Evolutionary conservation across 106 monocot species (phyloP).

Genomic region (Dendrobium catenatum): DNA sequence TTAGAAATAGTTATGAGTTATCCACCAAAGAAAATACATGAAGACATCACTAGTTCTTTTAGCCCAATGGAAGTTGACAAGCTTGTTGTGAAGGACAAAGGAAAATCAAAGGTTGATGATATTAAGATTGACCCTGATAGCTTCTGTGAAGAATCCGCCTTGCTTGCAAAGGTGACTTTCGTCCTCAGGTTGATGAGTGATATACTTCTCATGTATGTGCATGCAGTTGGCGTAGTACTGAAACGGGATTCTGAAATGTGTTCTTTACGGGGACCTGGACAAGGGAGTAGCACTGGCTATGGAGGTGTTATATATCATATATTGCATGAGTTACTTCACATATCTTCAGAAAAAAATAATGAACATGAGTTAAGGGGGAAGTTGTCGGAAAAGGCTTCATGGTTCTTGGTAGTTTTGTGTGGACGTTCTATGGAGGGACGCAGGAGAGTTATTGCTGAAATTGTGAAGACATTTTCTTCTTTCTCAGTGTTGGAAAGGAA

Average conservation of each 20-base stretch:
- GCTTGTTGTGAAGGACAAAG: constrained; percentile 40
- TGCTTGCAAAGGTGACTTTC: constrained; percentile 47
- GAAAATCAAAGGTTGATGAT: constrained; percentile 73
- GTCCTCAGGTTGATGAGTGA: constrained; percentile 75
- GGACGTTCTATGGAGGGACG: constrained; percentile 64
- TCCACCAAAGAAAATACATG: constrained; percentile 31
- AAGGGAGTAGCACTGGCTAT: constrained; percentile 24
- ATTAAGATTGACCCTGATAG: constrained; percentile 19
- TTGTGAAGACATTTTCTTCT: constrained; percentile 48
- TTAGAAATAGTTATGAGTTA: constrained; percentile 63
- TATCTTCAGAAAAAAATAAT: constrained; percentile 31
- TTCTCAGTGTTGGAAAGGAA: constrained; percentile 25
- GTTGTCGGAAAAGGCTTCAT: constrained; percentile 65
- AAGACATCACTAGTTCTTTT: constrained; percentile 18
- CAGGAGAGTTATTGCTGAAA: constrained; percentile 53
- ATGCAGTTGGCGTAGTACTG: constrained; percentile 53
- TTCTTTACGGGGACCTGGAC: constrained; percentile 27
- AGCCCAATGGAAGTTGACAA: constrained; percentile 58
- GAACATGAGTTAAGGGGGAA: constrained; percentile 49
- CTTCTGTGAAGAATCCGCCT: constrained; percentile 46
- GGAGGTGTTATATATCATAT: constrained; percentile 58
- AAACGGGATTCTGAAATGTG: constrained; percentile 50
- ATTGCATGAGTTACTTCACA: constrained; percentile 48
- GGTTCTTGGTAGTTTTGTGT: constrained; percentile 63
- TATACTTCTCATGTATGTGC: constrained; percentile 73